Evolutionary conservation across 495 filamentous ascomycete species (phyloP).

Genomic region (Usnea hakonensis): DNA sequence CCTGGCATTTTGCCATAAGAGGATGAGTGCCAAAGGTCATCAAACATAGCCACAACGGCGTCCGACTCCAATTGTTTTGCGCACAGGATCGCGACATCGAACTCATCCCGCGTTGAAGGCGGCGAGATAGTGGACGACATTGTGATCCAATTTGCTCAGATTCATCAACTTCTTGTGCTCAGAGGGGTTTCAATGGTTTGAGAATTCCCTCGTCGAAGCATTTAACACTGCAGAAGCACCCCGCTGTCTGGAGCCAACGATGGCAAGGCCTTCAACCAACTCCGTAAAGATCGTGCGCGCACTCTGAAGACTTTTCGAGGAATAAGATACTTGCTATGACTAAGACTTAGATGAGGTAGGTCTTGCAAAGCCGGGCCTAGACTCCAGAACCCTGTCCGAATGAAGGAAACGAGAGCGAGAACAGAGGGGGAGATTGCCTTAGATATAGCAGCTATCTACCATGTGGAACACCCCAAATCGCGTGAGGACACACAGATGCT

Average conservation of each 20-base stretch:
- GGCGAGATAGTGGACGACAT: not conserved
- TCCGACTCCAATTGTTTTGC: not conserved
- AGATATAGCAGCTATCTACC: not conserved
- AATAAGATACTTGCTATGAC: not conserved
- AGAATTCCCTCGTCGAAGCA: not conserved
- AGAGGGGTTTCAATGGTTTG: not conserved
- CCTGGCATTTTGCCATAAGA: conserved; percentile 20
- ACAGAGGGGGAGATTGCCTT: not conserved
- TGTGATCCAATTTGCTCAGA: not conserved
- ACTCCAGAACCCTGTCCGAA: not conserved
- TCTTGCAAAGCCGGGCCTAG: not conserved
- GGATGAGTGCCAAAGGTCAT: not conserved
- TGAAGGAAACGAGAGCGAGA: not conserved
- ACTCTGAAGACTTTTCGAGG: not conserved
- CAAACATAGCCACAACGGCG: not conserved
- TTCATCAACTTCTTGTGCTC: not conserved
- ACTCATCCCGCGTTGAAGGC: not conserved
- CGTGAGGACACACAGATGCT: not conserved
- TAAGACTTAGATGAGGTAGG: not conserved
- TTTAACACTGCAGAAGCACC: not conserved
- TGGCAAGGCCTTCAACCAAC: not conserved
- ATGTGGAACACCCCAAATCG: not conserved
- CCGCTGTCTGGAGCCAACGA: not conserved
- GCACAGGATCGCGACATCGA: not conserved
- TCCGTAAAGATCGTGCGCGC: not conserved